Conservation (phyloP, 768 basidiomycete species). For the Jaapia argillacea region DNA sequence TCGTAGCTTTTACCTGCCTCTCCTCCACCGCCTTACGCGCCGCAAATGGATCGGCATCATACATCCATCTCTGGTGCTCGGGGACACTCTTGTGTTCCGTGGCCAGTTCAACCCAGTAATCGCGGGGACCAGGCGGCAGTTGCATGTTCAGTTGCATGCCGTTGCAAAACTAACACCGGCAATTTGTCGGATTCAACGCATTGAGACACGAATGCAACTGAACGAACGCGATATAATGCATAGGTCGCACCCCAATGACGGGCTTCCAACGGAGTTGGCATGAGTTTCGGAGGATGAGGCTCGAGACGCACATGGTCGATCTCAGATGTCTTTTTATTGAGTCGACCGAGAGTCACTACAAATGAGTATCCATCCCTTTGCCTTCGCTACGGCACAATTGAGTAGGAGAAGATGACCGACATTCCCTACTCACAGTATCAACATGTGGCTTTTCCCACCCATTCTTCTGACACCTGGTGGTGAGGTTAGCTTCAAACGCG, state of each 20-base stretch:
- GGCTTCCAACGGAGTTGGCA: slow-evolving; percentile 67
- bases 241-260: slow-evolving; percentile 89
- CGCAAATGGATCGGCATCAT: slow-evolving; percentile 76
- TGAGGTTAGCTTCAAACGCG: too few relatives aligned
- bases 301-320: slow-evolving; percentile 61
- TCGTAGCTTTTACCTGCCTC: slow-evolving; percentile 47
- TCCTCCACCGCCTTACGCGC: slow-evolving; percentile 59
- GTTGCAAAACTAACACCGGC: slow-evolving; percentile 56
- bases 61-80: slow-evolving; percentile 78
- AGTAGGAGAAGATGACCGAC: too few relatives aligned
- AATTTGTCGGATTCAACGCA: slow-evolving; percentile 14
- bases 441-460: slow-evolving; percentile 82
- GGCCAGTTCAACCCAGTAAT: slow-evolving; percentile 79
- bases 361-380: slow-evolving; percentile 50
- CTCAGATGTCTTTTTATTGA: slow-evolving; percentile 64
- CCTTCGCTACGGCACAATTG: slow-evolving; percentile 42
- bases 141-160: slow-evolving; percentile 61
- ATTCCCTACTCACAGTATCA: slow-evolving; percentile 66
- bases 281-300: slow-evolving; percentile 61
- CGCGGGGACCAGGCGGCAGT: slow-evolving; percentile 75
- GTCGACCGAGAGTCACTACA: slow-evolving; percentile 50
- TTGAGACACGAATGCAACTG: slow-evolving; percentile 1
- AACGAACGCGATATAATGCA: slow-evolving; percentile 76
- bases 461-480: slow-evolving; percentile 74
- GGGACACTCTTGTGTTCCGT: slow-evolving; percentile 58